A percentile compares a stretch with the other conserved stretches of the same genome.
phyloP scores from a whole-genome alignment of 2,329 filamentous ascomycete genomes.

The Fusarium foetens region DNA sequence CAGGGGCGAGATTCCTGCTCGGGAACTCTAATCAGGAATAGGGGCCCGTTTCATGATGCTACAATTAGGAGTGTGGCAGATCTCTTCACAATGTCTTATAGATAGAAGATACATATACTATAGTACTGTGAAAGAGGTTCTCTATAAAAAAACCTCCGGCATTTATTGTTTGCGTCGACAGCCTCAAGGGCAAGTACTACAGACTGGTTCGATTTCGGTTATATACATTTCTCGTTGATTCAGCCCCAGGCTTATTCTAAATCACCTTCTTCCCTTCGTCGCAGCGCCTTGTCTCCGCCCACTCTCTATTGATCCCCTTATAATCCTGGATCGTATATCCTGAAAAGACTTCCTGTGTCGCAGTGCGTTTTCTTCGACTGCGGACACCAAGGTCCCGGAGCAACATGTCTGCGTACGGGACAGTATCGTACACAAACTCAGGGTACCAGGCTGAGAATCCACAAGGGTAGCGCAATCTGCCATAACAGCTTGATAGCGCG shows the following conservation, averaged over 20 bases:
- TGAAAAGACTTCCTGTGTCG: not conserved
- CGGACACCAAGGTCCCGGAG: not conserved
- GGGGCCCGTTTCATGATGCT: accelerated
- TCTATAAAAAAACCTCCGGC: accelerated
- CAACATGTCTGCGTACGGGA: not conserved
- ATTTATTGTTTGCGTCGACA: accelerated
- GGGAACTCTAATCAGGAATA: accelerated
- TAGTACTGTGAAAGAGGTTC: not conserved
- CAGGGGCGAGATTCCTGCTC: accelerated
- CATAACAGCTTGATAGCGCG: not conserved
- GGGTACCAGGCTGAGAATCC: not conserved
- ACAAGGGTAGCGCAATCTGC: not conserved
- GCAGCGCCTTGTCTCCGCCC: not conserved
- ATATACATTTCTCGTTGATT: accelerated
- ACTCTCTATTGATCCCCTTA: not conserved
- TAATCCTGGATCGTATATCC: not conserved
- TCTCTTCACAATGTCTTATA: accelerated
- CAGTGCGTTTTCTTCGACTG: not conserved
- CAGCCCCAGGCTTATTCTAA: accelerated
- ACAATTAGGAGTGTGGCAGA: accelerated
- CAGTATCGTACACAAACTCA: not conserved
- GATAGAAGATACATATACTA: accelerated
- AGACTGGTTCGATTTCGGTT: accelerated
- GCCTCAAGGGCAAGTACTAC: accelerated
- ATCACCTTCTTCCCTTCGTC: not conserved